Evolutionary conservation across 345 rosid genomes (phyloP).

Genomic region (Gossypium ekmanianum): DNA sequence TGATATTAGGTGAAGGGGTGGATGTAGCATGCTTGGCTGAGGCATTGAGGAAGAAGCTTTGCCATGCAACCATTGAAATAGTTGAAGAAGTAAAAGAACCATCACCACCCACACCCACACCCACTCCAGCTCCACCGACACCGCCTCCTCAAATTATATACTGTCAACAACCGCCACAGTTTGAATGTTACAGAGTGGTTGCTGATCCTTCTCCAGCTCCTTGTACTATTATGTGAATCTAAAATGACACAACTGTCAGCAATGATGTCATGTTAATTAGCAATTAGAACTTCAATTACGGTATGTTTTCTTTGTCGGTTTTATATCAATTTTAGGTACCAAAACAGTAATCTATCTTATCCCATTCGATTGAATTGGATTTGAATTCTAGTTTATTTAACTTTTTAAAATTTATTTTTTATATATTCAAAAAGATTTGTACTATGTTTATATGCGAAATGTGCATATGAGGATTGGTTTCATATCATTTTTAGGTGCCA

Average conservation of each 20-base stretch:
- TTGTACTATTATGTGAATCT: constrained; percentile 13
- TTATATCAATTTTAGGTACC: background rate
- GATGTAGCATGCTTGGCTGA: constrained; percentile 39
- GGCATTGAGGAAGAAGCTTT: constrained; percentile 32
- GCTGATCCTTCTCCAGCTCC: constrained; percentile 11
- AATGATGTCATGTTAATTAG: background rate
- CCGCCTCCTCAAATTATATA: background rate
- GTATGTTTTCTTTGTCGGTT: background rate
- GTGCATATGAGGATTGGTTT: background rate
- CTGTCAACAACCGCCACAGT: constrained; percentile 19
- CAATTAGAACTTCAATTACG: background rate
- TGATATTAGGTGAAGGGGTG: constrained; percentile 33
- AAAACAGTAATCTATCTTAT: background rate
- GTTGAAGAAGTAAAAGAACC: constrained; percentile 31
- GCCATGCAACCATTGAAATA: constrained; percentile 24
- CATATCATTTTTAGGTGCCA: background rate
- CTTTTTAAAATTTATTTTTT: no score
- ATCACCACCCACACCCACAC: background rate
- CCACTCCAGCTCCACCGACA: background rate
- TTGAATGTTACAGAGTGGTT: constrained; percentile 18
- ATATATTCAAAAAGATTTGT: no score
- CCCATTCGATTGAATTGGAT: no score
- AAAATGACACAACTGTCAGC: background rate
- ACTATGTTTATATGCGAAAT: no score
- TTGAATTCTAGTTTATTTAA: no score